Conservation (phyloP, 768 basidiomycete genomes). For the Leccinum longicurvipes region DNA sequence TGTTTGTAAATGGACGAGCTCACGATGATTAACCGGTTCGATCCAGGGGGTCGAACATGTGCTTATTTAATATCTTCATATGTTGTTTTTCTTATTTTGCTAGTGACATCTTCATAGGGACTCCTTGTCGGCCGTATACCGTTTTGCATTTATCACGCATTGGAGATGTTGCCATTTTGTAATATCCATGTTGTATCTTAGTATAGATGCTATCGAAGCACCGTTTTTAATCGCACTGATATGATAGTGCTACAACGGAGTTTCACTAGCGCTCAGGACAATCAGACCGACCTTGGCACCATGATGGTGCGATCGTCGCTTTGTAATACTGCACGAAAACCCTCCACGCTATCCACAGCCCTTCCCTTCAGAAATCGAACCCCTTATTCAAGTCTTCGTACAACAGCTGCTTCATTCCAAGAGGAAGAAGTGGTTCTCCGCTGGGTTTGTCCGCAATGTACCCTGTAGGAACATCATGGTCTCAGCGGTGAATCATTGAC, state of each 20-base stretch:
- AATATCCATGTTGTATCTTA: constrained; percentile 25
- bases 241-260: background rate
- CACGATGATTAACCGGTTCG: background rate
- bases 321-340: too few species aligned
- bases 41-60: background rate
- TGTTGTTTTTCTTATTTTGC: background rate
- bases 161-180: constrained; percentile 7
- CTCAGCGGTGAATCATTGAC: background rate
- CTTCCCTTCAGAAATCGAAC: constrained; percentile 51
- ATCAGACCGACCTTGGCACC: too few species aligned
- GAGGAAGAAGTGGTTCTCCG: constrained; percentile 73
- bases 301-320: background rate
- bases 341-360: background rate
- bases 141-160: constrained; percentile 2
- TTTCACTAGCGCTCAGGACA: background rate
- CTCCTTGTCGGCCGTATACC: constrained; percentile 14
- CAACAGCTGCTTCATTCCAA: constrained; percentile 85
- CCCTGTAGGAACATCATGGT: constrained; percentile 29
- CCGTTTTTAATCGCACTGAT: background rate
- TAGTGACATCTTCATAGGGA: constrained; percentile 9
- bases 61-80: background rate
- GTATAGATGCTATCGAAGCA: background rate
- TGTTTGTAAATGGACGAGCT: background rate
- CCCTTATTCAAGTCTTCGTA: constrained; percentile 82
- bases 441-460: constrained; percentile 45